Evolutionary conservation across 2,329 filamentous ascomycete genomes (phyloP), one percentile per base, ranked within the genome.

Genomic region (Colletotrichum brevisporum): DNA sequence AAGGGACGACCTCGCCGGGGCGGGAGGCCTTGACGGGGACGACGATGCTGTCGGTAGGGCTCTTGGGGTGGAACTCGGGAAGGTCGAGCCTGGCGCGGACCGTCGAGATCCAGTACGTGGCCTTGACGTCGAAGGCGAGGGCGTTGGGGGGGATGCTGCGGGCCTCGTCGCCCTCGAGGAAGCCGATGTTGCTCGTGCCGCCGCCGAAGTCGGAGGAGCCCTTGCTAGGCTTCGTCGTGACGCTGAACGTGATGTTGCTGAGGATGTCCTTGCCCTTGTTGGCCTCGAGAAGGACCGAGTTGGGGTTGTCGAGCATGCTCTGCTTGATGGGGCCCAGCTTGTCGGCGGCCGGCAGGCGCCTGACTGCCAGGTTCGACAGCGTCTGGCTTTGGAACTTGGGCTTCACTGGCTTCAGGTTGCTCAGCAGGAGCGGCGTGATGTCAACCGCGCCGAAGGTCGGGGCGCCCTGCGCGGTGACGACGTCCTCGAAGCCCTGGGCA

Each of bases 291-390:
- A 80, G 69, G 9, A 80, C 63, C 4, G 36, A 48, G 67, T 76
- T 79, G 2, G 78, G 77, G 64, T 81, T 67, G 1, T 54, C 43
- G 16, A 81, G 48, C 36, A 78, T 78, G 0, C 60, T 73, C 26
- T 78, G 74, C 0, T 77, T 81, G 65, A 82, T 81, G 68, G 66
- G 12, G 39, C 43, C 3, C 9, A 80, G 74, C 43, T 79, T 71
- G 41, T 79, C 77, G 1, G 41, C 13, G 15, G 16, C 6, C 16
- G 78, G 78, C 1, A 78, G 67, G 16, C 78, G 73, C 13, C 74
- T 70, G 0, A 75, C 76, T 8, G 71, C 63, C 10, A 18, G 27
- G 9, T 62, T 9, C 1, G 6, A 3, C 4, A 18, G 48, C 1
- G 4, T 2, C 27, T 55, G 63, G 6, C 57, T 67, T 0, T 10